A percentile compares a stretch with the other conserved stretches of the same genome.
These are phyloP conservation scores for Hypericum androsaemum DNA, from an alignment of 345 rosid species.

Conservation along the genomic window DNA sequence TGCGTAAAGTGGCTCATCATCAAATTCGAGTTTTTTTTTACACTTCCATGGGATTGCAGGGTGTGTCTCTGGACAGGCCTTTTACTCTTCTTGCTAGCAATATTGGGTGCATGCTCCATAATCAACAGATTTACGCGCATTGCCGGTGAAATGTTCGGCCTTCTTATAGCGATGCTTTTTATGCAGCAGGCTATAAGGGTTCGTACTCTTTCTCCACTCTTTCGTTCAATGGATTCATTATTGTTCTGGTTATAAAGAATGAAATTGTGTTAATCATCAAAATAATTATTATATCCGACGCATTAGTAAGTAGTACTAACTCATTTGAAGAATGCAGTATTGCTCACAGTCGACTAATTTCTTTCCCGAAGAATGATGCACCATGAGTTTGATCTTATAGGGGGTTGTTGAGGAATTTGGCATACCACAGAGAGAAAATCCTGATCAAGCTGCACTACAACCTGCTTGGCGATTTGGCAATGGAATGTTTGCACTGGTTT, in stretches of 20 bases:
- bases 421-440: conserved; percentile 65
- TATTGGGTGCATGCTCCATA: conserved; percentile 85
- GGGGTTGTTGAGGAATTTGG: conserved; percentile 85
- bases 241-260: no score
- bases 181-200: conserved; percentile 92
- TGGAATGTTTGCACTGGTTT: conserved; percentile 83
- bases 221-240: background rate
- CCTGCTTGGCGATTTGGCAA: conserved; percentile 86
- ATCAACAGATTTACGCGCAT: conserved; percentile 88
- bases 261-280: no score
- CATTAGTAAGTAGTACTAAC: background rate
- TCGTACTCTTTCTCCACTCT: conserved; percentile 16
- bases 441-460: conserved; percentile 45
- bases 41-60: conserved; percentile 31
- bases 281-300: background rate
- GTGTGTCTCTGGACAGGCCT: conserved; percentile 92
- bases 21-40: conserved; percentile 6
- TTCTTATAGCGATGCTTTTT: conserved; percentile 88
- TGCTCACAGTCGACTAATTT: background rate
- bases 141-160: conserved; percentile 90
- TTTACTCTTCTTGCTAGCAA: conserved; percentile 72
- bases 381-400: conserved; percentile 22
- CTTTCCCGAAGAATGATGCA: background rate
- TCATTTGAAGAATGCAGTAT: background rate
- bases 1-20: background rate